These are phyloP conservation scores for Speleostelium caveatum DNA, from an alignment of 78 protist genomes.

Conservation along the genomic window DNA sequence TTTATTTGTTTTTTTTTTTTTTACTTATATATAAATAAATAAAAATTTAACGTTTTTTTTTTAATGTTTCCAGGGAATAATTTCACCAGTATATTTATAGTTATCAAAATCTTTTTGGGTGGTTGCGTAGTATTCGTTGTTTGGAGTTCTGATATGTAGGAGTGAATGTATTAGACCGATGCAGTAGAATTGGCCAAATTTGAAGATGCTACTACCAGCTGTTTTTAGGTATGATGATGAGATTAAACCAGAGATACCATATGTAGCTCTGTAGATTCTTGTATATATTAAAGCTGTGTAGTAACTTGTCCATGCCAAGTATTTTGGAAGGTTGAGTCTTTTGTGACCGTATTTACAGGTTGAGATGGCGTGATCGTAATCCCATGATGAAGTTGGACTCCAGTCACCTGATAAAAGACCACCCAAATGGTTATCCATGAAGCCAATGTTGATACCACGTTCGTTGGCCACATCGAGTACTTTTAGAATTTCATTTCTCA, in stretches of 20 bases:
- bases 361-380: conserved; percentile 10
- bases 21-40: too few species aligned
- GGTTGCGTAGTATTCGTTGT: background rate
- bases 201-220: background rate
- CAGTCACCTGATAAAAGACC: conserved; percentile 33
- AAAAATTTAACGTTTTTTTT: too few species aligned
- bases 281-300: conserved; percentile 14
- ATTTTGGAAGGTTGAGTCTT: conserved; percentile 50
- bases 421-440: conserved; percentile 72
- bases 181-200: conserved; percentile 6
- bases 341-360: conserved; percentile 25
- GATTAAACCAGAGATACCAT: background rate
- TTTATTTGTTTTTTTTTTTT: too few species aligned
- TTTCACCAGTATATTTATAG: background rate
- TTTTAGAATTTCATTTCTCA: conserved; percentile 21
- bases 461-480: conserved; percentile 17
- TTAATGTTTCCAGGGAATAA: conserved; percentile 19
- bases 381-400: conserved; percentile 62
- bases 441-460: conserved; percentile 31
- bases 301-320: conserved; percentile 16
- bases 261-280: background rate
- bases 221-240: background rate
- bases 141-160: background rate
- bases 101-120: background rate
- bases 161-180: background rate